phyloP scores from a whole-genome alignment of 1,139 yeast genomes.

The Zhuliangozyma parablackwelliae region DNA sequence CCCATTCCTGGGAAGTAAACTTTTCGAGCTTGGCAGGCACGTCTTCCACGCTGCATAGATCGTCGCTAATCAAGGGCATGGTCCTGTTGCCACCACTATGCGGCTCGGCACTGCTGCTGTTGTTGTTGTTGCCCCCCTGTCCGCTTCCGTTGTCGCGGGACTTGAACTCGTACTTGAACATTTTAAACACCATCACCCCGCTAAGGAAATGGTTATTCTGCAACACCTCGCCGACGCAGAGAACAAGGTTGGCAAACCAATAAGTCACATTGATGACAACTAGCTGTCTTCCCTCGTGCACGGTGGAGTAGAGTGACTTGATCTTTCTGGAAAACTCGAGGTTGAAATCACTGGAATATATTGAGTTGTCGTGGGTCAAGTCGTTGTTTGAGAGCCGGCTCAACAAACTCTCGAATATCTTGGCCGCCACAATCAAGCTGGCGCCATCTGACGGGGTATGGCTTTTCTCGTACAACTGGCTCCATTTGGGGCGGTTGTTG shows the following conservation, averaged over 20 bases:
- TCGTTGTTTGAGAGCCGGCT: constrained; percentile 23
- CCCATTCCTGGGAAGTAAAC: constrained; percentile 17
- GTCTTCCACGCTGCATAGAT: constrained; percentile 15
- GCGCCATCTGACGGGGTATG: constrained; percentile 8
- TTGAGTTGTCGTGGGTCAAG: constrained; percentile 4
- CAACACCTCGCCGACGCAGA: constrained; percentile 19
- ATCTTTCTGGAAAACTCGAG: constrained; percentile 6
- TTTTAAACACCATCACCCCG: constrained; percentile 12
- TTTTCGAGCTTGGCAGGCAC: constrained; percentile 15
- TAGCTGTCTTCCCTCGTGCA: constrained; percentile 12
- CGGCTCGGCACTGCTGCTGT: not conserved
- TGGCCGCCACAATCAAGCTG: constrained; percentile 18
- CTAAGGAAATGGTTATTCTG: constrained; percentile 9
- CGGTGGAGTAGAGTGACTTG: constrained; percentile 4
- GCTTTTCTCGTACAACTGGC: constrained; percentile 8
- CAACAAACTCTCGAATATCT: constrained; percentile 22
- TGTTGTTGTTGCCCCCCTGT: not conserved
- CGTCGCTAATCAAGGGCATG: constrained; percentile 13
- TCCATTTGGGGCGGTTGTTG: constrained; percentile 9
- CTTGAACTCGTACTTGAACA: constrained; percentile 9
- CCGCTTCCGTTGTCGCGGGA: not conserved
- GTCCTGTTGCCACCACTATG: not conserved
- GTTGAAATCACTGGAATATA: constrained; percentile 4
- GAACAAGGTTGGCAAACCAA: constrained; percentile 22
- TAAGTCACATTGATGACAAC: constrained; percentile 27